These are phyloP conservation scores for Lachnellula suecica DNA, from an alignment of 2,329 filamentous ascomycete genomes.

Conservation along the genomic window DNA sequence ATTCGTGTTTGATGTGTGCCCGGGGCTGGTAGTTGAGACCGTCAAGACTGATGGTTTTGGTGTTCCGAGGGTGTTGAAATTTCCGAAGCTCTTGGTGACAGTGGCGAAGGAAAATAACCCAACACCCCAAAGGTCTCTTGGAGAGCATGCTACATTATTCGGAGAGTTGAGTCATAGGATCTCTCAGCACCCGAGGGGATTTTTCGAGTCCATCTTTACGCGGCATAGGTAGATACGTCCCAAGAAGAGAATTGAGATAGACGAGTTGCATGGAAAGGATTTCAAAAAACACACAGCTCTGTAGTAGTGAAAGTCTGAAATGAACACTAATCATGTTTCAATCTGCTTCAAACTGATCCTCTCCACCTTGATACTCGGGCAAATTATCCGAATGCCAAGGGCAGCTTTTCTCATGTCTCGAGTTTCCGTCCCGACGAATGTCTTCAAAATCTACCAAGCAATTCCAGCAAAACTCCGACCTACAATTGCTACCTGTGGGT, in stretches of 20 bases:
- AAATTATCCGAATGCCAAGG: slow-evolving; percentile 15
- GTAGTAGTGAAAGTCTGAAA: not conserved
- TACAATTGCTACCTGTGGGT: slow-evolving; percentile 13
- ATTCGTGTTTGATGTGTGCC: slow-evolving; percentile 12
- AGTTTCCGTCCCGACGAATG: slow-evolving; percentile 13
- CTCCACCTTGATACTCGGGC: not conserved
- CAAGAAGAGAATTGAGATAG: not conserved
- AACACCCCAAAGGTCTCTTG: not conserved
- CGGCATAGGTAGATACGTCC: too few species aligned
- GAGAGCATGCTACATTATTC: not conserved
- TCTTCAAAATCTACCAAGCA: slow-evolving; percentile 13
- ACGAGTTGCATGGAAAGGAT: not conserved
- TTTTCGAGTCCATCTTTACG: too few species aligned
- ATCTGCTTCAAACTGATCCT: not conserved
- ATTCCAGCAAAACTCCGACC: slow-evolving; percentile 15
- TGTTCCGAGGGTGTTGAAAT: slow-evolving; percentile 7
- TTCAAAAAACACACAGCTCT: not conserved
- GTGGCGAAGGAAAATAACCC: not conserved
- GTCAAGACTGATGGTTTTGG: slow-evolving; percentile 9
- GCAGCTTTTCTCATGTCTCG: slow-evolving; percentile 9
- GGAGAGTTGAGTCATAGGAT: not conserved
- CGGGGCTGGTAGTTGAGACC: not conserved
- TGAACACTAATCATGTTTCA: not conserved
- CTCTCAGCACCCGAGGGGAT: too few species aligned
- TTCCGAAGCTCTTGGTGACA: slow-evolving; percentile 9